Base-by-base conservation (phyloP, 2,329 filamentous ascomycete genomes). In the Diaporthe helianthi region DNA sequence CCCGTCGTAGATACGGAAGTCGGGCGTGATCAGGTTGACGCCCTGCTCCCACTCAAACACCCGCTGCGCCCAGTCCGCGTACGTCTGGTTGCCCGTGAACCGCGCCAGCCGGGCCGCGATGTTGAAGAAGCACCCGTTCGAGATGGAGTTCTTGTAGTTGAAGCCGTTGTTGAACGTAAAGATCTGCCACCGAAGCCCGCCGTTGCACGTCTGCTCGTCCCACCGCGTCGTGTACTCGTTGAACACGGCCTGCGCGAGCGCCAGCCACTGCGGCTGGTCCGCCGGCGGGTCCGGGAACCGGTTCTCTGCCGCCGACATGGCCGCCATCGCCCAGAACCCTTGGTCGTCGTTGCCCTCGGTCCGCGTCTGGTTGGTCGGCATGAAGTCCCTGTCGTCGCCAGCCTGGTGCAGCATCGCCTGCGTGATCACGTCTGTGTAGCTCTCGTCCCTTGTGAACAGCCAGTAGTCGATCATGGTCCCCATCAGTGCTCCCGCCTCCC, bases 141-240 rank as follows among this genome's bases (percentile, higher is more conserved):
- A 87, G 73, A 91, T 90, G 26, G 86, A 84, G 79, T 91, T 91
- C 76, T 91, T 90, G 81, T 90, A 90, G 78, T 87, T 83, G 80
- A 83, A 90, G 61, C 93, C 93, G 68, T 84, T 87, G 80, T 94
- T 94, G 81, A 90, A 92, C 15, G 87, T 84, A 81, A 91, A 94
- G 71, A 97, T 92, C 81, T 97, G 93, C 94, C 94, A 97, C 72
- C 91, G 88, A 73, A 97, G 80, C 12, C 93, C 93, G 61, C 93
- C 93, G 55, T 81, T 83, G 78, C 93, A 97, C 0, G 83, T 84
- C 0, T 80, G 75, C 2, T 80, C 81, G 73, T 96, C 90, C 91
- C 92, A 95, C 26, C 93, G 87, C 24, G 80, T 79, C 2, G 87
- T 88, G 75, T 93, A 93, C 63, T 91, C 89, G 81, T 95, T 93